Evolutionary conservation across 495 filamentous ascomycete species (phyloP), one percentile per base, ranked within the genome.

Genomic region (Parathielavia hyrcaniae): DNA sequence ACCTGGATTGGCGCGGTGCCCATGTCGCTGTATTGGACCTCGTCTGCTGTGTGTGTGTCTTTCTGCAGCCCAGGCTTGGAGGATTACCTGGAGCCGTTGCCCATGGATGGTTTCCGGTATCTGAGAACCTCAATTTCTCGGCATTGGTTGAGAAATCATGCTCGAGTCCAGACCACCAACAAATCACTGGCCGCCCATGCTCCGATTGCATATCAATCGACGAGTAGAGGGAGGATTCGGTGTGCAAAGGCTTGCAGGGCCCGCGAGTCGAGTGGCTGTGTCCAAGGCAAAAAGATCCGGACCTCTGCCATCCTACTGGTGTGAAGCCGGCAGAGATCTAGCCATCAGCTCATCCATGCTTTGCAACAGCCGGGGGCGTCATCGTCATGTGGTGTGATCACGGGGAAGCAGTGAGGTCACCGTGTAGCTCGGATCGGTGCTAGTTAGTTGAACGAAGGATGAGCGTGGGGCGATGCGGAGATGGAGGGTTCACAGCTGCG

Each of bases 1-100:
- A 34, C 6, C 26, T 54, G 14, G 41, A 20, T 17, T 47, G 46
- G 32, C 49, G 51, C 61, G 56, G 61, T 56, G 56, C 50, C 52
- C 19, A 16, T 6, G 22, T 30, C 20, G 36, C 30, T 46, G 55
- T 46, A 55, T 60, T 40, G 39, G 30, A 34, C 45, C 22, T 8
- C 45, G 10, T 38, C 9, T 38, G 34, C 35, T 38, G 44, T 34
- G 23, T 17, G n/a, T 30, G 36, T 39, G 52, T 17, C 20, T 47
- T 51, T 17, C 14, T 43, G 40, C 40, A n/a, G 40, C 17, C 40
- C 17, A 30, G 6, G 26, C 26, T 30, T 30, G 26, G 23, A 38
- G 12, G 17, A 34, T 22, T 40, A 4, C 17, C 11, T n/a, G 26
- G 26, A 30, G 26, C 26, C 26, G 26, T 30, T 30, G 26, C 26